Base-by-base conservation (phyloP, 306 rosid species). In the Sphenostylis stenocarpa region DNA sequence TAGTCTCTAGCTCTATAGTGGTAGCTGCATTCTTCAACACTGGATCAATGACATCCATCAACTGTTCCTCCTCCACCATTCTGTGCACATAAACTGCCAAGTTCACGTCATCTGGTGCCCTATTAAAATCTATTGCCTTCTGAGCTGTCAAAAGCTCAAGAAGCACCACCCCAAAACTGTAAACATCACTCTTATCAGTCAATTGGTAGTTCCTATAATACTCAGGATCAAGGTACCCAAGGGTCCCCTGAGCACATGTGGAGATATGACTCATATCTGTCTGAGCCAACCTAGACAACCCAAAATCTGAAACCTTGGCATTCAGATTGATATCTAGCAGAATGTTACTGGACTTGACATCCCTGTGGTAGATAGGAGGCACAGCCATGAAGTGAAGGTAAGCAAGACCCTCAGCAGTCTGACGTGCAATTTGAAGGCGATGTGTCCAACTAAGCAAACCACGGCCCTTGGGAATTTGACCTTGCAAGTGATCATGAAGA, bases 281-380 rank as follows among this genome's bases (percentile, higher is more conserved):
- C n/a, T 92, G 88, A 7, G 92, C 97, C 71, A 92, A 74, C 15
- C 96, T 60, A 0, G 97, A 92, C 10, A 92, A 64, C 4, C 97
- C 92, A 0, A 92, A 92, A 88, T 92, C 97, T 0, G 97, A 77
- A 64, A 92, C 96, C 86, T 88, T 92, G 10, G 90, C 90, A 49
- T 77, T 88, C 58, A 87, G 10, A 29, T 88, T 92, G 28, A 75
- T 21, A 13, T 92, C 93, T 0, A 92, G 49, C 0, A 90, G 82
- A 79, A 92, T 92, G 84, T 92, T 90, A 41, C 96, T 90, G 1
- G 97, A 92, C 72, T 92, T 92, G 0, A 92, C 96, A 52, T 92
- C 96, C 5, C 96, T 92, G 23, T 92, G 97, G 52, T 90, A 92
- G n/a, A 92, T 92, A 0, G 97, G 91, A 13, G 97, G 90, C 24